Evolutionary conservation across 768 basidiomycete genomes (phyloP), one percentile per base, ranked within the genome.

Genomic region (Mycena alexandri): DNA sequence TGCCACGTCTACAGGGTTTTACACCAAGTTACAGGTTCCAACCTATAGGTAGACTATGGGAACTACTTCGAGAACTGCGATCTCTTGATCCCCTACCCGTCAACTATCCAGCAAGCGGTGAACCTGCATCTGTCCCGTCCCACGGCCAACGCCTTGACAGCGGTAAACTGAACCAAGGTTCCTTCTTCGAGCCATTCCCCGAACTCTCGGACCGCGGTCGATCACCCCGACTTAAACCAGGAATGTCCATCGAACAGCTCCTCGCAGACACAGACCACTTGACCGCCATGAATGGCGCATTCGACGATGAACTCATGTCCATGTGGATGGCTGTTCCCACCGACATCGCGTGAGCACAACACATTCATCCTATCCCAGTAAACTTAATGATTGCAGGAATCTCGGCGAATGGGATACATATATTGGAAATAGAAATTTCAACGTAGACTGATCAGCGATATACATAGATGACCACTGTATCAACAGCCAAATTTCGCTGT

Each of bases 241-340:
- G 36, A 17, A 52, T 36, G 17, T 19, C 36, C 10, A 58, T 65
- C 6, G 46, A 59, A n/a, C 41, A 65, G 52, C 13, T 65, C 14
- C 64, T 65, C 19, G 62, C 62, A 9, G 60, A 64, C 7, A 61
- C 57, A 50, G 29, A 29, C 29, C 29, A 29, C 29, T 25, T 42
- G 41, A 10, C 25, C 25, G 8, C 24, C 17, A 41, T 10, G 41
- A 24, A 47, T 21, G 34, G 42, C 17, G 24, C 57, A 7, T 33
- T 58, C 17, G 62, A 71, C 47, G 62, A 71, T 19, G 62, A 71
- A n/a, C 22, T 71, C 2, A 59, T 63, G 61, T 54, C 70, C 11
- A 64, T 65, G 65, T 71, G 62, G 70, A 58, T 50, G 50, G 58
- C 58, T 2, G 64, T 53, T 5, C 63, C 67, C 12, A 50, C 52